Base-by-base conservation (phyloP, 208 protist genomes). In the Leishmania gerbilli region DNA sequence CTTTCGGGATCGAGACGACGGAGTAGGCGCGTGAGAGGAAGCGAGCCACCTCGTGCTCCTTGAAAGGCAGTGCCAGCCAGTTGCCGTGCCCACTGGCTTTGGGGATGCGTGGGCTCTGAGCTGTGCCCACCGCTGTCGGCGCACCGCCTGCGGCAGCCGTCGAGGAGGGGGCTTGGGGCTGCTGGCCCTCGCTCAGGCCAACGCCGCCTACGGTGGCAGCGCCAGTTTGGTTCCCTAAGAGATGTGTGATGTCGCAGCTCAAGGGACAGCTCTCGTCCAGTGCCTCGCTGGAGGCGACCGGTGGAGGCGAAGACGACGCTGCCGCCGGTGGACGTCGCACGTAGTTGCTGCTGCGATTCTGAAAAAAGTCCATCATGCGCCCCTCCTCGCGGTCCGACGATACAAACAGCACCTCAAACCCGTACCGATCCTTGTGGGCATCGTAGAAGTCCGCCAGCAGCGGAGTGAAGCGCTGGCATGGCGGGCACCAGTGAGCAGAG, bases 391-490 rank as follows among this genome's bases (percentile, higher is more conserved):
- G 19, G 65, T 98, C 95, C 4, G 69, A 81, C 0, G 89, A 96
- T 2, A 97, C 81, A 69, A 95, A 97, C 17, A 96, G 78, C 27
- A 97, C 85, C 53, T 95, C 92, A 67, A 96, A 93, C 17, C 82
- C 55, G 68, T 87, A 77, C 24, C 9, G 42, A 27, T 85, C 74
- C 42, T 84, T 74, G 79, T 91, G 84, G 9, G 68, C 77, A 37
- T 89, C 84, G 81, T 94, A 95, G 79, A 93, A 91, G 51, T 88
- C 82, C 15, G 85, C 87, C 3, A 98, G 87, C 76, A 88, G 47
- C 34, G 93, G 95, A 1, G 95, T 97, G 80, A 97, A 95, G 71
- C 84, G 74, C 77, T 92, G 89, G 81, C 95, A 97, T 17, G 93
- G 91, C 17, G 90, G 92, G 81, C 90, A 94, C 88, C 92, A 96